These are phyloP conservation scores for Phytophthora sojae DNA, from an alignment of 352 stramenopile species.

Conservation along the genomic window DNA sequence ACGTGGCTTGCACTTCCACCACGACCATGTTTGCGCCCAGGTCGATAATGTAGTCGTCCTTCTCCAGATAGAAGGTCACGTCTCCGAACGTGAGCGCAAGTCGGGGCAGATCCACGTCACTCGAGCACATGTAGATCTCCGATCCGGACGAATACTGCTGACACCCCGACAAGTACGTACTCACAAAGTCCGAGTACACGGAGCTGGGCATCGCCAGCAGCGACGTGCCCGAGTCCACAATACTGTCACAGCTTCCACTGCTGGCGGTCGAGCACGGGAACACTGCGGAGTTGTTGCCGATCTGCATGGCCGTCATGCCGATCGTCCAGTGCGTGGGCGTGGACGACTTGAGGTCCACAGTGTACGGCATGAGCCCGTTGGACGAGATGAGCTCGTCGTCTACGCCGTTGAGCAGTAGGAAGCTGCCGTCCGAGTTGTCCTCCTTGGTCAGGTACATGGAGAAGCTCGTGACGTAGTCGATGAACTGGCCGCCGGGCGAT, in stretches of 20 bases:
- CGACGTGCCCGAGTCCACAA: constrained; percentile 76
- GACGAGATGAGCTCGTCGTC: constrained; percentile 61
- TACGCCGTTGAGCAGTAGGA: constrained; percentile 75
- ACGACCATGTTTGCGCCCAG: constrained; percentile 37
- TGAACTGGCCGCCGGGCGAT: constrained; percentile 55
- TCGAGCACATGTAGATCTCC: constrained; percentile 67
- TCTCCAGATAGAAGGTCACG: constrained; percentile 67
- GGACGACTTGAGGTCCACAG: constrained; percentile 55
- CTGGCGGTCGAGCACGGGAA: constrained; percentile 53
- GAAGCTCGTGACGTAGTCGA: constrained; percentile 73
- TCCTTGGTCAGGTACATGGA: constrained; percentile 67
- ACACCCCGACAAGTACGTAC: constrained; percentile 56
- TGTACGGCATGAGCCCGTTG: constrained; percentile 54
- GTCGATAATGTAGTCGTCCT: constrained; percentile 65
- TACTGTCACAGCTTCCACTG: constrained; percentile 43
- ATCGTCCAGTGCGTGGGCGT: constrained; percentile 73
- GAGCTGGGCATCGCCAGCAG: constrained; percentile 60
- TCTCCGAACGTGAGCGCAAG: constrained; percentile 64
- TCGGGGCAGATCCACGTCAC: constrained; percentile 50
- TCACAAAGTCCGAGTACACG: constrained; percentile 50
- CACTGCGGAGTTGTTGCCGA: constrained; percentile 45
- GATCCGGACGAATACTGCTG: constrained; percentile 36
- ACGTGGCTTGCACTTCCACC: constrained; percentile 55
- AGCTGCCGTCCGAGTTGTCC: constrained; percentile 58
- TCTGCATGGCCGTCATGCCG: constrained; percentile 63